Evolutionary conservation across 2,329 filamentous ascomycete genomes (phyloP).

Genomic region (Coniochaeta sp.): DNA sequence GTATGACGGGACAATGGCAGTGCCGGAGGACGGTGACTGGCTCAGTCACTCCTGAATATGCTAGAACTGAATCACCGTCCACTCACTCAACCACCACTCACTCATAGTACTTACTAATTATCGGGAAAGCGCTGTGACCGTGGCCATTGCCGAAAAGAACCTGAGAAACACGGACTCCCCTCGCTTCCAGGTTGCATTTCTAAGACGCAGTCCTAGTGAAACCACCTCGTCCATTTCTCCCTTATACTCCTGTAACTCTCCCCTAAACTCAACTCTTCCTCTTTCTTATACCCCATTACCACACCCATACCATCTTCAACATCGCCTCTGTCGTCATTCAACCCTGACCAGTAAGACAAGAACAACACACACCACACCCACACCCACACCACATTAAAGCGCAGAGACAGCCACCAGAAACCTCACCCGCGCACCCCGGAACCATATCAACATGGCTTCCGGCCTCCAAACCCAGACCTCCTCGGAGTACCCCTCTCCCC

Average conservation of each 20-base stretch:
- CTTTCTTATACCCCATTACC: not conserved
- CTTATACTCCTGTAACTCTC: not conserved
- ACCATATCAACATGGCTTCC: slow-evolving; percentile 25
- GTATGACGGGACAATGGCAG: not conserved
- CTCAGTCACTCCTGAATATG: not conserved
- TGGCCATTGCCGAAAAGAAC: not conserved
- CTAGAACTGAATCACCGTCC: not conserved
- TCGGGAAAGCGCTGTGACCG: not conserved
- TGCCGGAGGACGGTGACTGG: not conserved
- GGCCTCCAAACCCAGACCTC: slow-evolving; percentile 26
- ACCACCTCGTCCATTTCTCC: not conserved
- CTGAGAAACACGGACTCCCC: not conserved
- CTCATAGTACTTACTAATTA: not conserved
- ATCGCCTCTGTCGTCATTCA: not conserved
- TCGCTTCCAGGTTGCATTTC: slow-evolving; percentile 3
- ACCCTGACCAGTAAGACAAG: not conserved
- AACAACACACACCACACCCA: not conserved
- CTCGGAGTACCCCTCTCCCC: slow-evolving; percentile 32
- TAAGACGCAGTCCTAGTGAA: not conserved
- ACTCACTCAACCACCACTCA: not conserved
- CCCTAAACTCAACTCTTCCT: not conserved
- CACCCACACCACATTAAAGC: not conserved
- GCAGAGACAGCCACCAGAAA: not conserved
- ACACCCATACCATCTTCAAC: not conserved
- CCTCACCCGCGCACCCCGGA: too few relatives aligned